phyloP scores from a whole-genome alignment of 2,329 filamentous ascomycete genomes.

The Coniochaeta ligniaria region DNA sequence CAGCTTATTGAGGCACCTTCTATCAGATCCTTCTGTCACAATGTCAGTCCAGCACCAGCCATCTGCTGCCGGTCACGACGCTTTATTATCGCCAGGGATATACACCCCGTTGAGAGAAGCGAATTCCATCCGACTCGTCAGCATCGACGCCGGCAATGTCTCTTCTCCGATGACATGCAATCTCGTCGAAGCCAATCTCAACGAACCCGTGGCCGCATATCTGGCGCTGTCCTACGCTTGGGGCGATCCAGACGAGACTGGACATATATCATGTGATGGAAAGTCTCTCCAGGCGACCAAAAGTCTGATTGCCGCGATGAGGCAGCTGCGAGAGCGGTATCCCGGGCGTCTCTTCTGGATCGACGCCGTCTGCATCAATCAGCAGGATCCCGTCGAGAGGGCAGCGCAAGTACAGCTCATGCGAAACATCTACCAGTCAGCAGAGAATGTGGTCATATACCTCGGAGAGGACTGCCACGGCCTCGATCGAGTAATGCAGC shows the following conservation, averaged over 20 bases:
- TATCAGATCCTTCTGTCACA: background rate
- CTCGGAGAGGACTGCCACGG: background rate
- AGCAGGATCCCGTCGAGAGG: slow-evolving; percentile 2
- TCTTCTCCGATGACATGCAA: background rate
- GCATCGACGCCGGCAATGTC: background rate
- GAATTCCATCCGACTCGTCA: background rate
- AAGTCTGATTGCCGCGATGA: slow-evolving; percentile 1
- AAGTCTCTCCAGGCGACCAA: background rate
- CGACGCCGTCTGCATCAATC: slow-evolving; percentile 9
- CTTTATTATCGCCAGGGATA: background rate
- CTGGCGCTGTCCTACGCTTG: slow-evolving; percentile 6
- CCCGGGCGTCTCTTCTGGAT: slow-evolving; percentile 2
- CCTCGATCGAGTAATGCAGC: background rate
- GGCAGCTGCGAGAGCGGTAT: background rate
- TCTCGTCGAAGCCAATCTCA: background rate
- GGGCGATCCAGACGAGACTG: background rate
- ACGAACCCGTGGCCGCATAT: background rate
- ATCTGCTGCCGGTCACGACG: background rate
- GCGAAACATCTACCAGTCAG: slow-evolving; percentile 5
- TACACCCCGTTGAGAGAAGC: background rate
- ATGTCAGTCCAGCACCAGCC: background rate
- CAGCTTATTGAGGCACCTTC: background rate
- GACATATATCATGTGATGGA: background rate
- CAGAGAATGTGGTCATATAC: slow-evolving; percentile 2
- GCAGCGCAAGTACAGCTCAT: slow-evolving; percentile 5